Evolutionary conservation across 768 basidiomycete species (phyloP).

Genomic region (Wakefieldia striispora): DNA sequence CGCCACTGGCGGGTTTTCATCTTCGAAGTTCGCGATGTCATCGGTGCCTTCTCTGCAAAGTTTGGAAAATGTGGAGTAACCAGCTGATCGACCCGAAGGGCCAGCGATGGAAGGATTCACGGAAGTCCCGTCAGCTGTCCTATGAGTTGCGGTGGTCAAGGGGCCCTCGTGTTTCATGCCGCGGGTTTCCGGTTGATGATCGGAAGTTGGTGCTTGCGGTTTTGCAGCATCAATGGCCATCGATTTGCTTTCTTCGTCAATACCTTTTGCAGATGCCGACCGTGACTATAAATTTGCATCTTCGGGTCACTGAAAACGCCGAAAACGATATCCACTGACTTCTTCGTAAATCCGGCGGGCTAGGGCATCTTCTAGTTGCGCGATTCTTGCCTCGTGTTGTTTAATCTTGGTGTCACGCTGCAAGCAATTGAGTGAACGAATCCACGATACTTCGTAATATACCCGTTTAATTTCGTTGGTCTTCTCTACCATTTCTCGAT

Average conservation of each 20-base stretch:
- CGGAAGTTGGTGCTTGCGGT: slow-evolving; percentile 7
- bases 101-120: slow-evolving; percentile 10
- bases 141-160: slow-evolving; percentile 9
- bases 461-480: slow-evolving; percentile 57
- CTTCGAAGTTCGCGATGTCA: slow-evolving; percentile 24
- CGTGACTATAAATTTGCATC: slow-evolving; percentile 10
- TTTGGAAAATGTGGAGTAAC: slow-evolving; percentile 22
- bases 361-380: slow-evolving; percentile 44
- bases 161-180: slow-evolving; percentile 12
- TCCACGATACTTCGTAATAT: slow-evolving; percentile 1
- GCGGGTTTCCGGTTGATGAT: slow-evolving; percentile 19
- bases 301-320: slow-evolving; percentile 15
- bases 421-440: slow-evolving; percentile 5
- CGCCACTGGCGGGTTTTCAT: slow-evolving; percentile 14
- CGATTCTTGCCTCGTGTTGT: slow-evolving; percentile 43
- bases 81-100: slow-evolving; percentile 22
- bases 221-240: slow-evolving; percentile 10
- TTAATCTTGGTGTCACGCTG: slow-evolving; percentile 50
- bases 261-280: slow-evolving; percentile 9
- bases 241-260: slow-evolving; percentile 11
- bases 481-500: slow-evolving; percentile 52
- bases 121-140: slow-evolving; percentile 1
- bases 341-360: slow-evolving; percentile 44
- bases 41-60: slow-evolving; percentile 28
- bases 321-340: slow-evolving; percentile 15